Conservation (phyloP, 2,329 filamentous ascomycete genomes). For the Boeremia exigua region DNA sequence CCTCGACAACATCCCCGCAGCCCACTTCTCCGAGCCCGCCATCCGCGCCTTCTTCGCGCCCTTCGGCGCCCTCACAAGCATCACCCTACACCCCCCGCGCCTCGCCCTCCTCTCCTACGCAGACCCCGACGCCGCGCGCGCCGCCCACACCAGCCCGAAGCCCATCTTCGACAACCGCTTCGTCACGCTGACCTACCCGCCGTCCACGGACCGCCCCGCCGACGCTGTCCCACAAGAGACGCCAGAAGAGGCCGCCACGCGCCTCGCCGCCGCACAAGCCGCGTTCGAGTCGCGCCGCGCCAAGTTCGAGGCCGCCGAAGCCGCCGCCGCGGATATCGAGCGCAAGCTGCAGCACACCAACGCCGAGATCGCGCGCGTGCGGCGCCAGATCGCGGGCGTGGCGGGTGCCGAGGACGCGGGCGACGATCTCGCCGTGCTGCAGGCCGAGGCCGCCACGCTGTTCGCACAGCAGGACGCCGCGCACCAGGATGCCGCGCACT, state of each 20-base stretch:
- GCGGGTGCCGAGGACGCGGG: slow-evolving; percentile 28
- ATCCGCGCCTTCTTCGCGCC: slow-evolving; percentile 73
- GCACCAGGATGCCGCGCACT: too few relatives aligned
- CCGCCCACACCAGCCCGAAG: slow-evolving; percentile 77
- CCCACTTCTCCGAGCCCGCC: slow-evolving; percentile 68
- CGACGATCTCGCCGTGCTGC: slow-evolving; percentile 30
- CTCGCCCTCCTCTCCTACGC: slow-evolving; percentile 74
- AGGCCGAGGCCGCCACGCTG: slow-evolving; percentile 65
- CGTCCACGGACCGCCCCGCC: too few relatives aligned
- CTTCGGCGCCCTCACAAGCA: slow-evolving; percentile 70
- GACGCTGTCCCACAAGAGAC: slow-evolving; percentile 48
- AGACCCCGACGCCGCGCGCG: slow-evolving; percentile 68
- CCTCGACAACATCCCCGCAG: slow-evolving; percentile 77
- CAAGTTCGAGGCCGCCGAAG: slow-evolving; percentile 68
- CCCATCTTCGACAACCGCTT: slow-evolving; percentile 86
- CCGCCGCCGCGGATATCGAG: slow-evolving; percentile 68
- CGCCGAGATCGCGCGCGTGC: slow-evolving; percentile 67
- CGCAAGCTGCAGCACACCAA: slow-evolving; percentile 68
- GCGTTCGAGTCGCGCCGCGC: slow-evolving; percentile 69
- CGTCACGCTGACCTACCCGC: slow-evolving; percentile 66
- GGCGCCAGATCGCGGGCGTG: slow-evolving; percentile 66
- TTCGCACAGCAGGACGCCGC: slow-evolving; percentile 62
- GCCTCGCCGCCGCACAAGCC: slow-evolving; percentile 75
- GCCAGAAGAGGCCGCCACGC: slow-evolving; percentile 70
- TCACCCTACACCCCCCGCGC: slow-evolving; percentile 70